Evolutionary conservation across 192 early-diverging fungal species (phyloP).

Genomic region (Coemansia sp.): DNA sequence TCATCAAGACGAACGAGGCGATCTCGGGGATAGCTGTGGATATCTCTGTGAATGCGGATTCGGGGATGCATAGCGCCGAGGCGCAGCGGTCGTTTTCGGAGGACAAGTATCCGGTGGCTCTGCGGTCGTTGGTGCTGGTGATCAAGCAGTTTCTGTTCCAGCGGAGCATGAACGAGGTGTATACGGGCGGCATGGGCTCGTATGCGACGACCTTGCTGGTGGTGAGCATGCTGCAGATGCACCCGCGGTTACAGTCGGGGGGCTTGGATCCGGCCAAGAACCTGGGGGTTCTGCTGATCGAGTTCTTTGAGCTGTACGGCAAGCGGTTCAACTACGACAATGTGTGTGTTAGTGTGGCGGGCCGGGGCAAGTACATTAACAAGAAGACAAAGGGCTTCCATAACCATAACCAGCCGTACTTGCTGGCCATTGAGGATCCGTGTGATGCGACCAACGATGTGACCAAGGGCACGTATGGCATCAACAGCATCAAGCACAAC

Average conservation of each 20-base stretch:
- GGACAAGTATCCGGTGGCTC: slow-evolving; percentile 48
- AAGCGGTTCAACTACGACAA: slow-evolving; percentile 61
- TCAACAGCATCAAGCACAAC: slow-evolving; percentile 37
- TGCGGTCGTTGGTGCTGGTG: slow-evolving; percentile 66
- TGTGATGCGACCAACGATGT: slow-evolving; percentile 54
- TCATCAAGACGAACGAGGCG: slow-evolving; percentile 79
- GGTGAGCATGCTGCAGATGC: slow-evolving; percentile 79
- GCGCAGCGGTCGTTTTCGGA: slow-evolving; percentile 56
- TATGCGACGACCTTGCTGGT: slow-evolving; percentile 76
- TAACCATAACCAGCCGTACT: slow-evolving; percentile 24
- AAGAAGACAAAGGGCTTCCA: slow-evolving; percentile 19
- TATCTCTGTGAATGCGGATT: slow-evolving; percentile 72
- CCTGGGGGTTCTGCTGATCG: slow-evolving; percentile 81
- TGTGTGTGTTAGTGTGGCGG: slow-evolving; percentile 59
- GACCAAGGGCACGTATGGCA: slow-evolving; percentile 44
- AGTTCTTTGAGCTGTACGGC: slow-evolving; percentile 93
- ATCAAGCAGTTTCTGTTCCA: slow-evolving; percentile 83
- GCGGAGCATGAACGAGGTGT: slow-evolving; percentile 77
- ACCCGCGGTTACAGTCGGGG: slow-evolving; percentile 66
- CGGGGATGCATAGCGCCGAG: slow-evolving; percentile 56
- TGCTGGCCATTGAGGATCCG: slow-evolving; percentile 55
- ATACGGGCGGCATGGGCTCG: slow-evolving; percentile 80
- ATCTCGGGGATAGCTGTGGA: slow-evolving; percentile 76
- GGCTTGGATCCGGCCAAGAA: slow-evolving; percentile 62
- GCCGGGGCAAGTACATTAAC: slow-evolving; percentile 53